Percentiles rank a stretch among this genome's conserved stretches.
phyloP scores from a whole-genome alignment of 2,329 filamentous ascomycete genomes.

The Talaromyces verruculosus region DNA sequence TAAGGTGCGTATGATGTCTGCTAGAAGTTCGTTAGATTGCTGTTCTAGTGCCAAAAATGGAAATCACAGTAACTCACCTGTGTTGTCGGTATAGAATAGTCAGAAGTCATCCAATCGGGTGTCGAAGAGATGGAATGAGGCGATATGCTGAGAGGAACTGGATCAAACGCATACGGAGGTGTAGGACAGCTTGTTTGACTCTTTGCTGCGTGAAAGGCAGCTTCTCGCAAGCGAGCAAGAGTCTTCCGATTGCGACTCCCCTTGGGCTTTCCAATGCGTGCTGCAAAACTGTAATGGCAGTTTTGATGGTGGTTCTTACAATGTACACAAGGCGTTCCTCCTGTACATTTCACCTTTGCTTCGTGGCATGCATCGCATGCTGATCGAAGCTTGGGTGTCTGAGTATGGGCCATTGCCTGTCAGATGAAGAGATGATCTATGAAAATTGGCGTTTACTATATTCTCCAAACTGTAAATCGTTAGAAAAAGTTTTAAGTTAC shows the following conservation, averaged over 20 bases:
- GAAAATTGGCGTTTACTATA: not conserved
- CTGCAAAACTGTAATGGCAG: constrained; percentile 22
- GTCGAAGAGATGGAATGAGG: not conserved
- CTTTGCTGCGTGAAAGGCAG: constrained; percentile 6
- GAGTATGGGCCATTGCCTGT: constrained; percentile 13
- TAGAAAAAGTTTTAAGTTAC: not conserved
- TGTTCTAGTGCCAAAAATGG: not conserved
- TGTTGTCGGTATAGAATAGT: not conserved
- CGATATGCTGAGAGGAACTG: constrained; percentile 6
- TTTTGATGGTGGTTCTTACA: constrained; percentile 19
- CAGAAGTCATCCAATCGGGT: constrained; percentile 13
- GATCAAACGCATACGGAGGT: not conserved
- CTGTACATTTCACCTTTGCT: constrained; percentile 22
- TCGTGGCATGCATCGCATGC: constrained; percentile 23
- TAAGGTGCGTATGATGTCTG: constrained; percentile 4
- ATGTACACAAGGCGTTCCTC: constrained; percentile 20
- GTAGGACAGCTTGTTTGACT: constrained; percentile 11
- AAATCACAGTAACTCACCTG: constrained; percentile 2
- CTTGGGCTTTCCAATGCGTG: constrained; percentile 23
- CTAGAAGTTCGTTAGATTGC: not conserved
- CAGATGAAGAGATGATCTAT: not conserved
- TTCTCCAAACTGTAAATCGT: not conserved
- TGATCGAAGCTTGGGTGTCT: constrained; percentile 22
- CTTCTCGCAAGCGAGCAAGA: constrained; percentile 19
- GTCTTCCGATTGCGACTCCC: constrained; percentile 22